phyloP scores from a whole-genome alignment of 768 basidiomycete species.

The Pisolithus tinctorius region DNA sequence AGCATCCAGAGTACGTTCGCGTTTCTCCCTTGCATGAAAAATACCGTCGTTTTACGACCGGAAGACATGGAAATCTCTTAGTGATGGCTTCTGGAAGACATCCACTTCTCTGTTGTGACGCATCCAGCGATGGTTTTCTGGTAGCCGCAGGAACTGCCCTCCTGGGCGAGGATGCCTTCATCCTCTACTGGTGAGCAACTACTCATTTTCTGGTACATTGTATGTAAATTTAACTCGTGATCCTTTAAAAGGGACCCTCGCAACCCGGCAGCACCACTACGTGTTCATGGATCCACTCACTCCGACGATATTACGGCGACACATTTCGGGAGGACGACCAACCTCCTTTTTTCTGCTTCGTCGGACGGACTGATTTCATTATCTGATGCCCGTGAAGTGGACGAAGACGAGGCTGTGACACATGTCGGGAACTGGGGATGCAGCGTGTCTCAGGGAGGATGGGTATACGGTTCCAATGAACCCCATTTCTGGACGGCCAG shows the following conservation, averaged over 20 bases:
- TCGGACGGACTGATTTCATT: slow-evolving; percentile 77
- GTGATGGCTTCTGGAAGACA: slow-evolving; percentile 44
- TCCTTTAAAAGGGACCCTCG: slow-evolving; percentile 67
- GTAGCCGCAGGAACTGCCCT: slow-evolving; percentile 82
- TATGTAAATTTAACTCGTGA: background rate
- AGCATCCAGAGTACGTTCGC: slow-evolving; percentile 53
- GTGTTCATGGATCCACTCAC: slow-evolving; percentile 80
- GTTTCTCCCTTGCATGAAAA: background rate
- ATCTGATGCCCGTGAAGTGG: slow-evolving; percentile 64
- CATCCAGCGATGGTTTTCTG: slow-evolving; percentile 60
- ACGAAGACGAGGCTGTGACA: slow-evolving; percentile 82
- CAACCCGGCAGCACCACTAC: slow-evolving; percentile 60
- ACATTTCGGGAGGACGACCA: slow-evolving; percentile 41
- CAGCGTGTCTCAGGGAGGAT: slow-evolving; percentile 72
- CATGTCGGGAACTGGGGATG: slow-evolving; percentile 84
- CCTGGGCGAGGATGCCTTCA: slow-evolving; percentile 71
- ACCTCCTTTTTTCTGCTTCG: slow-evolving; percentile 69
- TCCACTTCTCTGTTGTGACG: slow-evolving; percentile 60
- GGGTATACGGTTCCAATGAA: slow-evolving; percentile 36
- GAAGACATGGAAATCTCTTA: slow-evolving; percentile 26
- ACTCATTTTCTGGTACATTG: background rate
- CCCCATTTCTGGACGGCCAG: slow-evolving; percentile 73
- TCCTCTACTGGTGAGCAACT: slow-evolving; percentile 69
- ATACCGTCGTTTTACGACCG: slow-evolving; percentile 30
- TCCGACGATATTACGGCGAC: slow-evolving; percentile 88